Percentiles rank a stretch among this genome's conserved stretches.
Conservation (phyloP, 2,329 filamentous ascomycete genomes). For the Sporothrix mexicana region DNA sequence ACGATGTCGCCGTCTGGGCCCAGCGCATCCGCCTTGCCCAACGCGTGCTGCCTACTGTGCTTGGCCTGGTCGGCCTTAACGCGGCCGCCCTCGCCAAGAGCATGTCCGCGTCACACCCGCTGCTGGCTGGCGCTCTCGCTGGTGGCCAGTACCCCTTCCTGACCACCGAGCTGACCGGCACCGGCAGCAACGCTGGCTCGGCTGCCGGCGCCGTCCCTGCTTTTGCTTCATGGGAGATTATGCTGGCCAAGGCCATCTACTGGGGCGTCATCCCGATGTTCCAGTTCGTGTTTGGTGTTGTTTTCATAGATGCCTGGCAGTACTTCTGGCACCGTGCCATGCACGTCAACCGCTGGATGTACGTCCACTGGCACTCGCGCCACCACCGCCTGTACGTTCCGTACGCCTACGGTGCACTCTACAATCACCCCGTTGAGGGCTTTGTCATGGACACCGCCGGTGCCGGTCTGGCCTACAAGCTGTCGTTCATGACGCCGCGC, state of each 20-base stretch:
- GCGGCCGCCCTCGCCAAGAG: conserved; percentile 76
- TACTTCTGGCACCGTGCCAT: conserved; percentile 96
- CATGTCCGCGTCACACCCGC: conserved; percentile 71
- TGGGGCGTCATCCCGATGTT: conserved; percentile 75
- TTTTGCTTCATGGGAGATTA: conserved; percentile 84
- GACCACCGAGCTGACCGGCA: conserved; percentile 49
- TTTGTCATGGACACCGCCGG: conserved; percentile 92
- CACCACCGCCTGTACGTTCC: conserved; percentile 98
- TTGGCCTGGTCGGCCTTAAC: conserved; percentile 77
- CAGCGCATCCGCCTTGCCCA: conserved; percentile 80
- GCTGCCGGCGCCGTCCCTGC: conserved; percentile 66
- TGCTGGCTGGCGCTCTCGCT: conserved; percentile 74
- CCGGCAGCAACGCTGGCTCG: neutral
- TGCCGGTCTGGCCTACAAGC: conserved; percentile 80
- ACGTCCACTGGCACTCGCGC: conserved; percentile 89
- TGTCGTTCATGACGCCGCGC: conserved; percentile 80
- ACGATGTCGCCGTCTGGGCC: conserved; percentile 90
- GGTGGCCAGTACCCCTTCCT: conserved; percentile 82
- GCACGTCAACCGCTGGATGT: conserved; percentile 97
- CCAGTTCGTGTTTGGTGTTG: conserved; percentile 76
- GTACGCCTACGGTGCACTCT: conserved; percentile 94
- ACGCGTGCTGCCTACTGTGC: conserved; percentile 72
- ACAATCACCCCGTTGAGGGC: conserved; percentile 94
- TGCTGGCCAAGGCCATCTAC: conserved; percentile 77
- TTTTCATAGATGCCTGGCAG: conserved; percentile 93